These are phyloP conservation scores for Physocladia obscura DNA, from an alignment of 192 early-diverging fungal genomes.

Conservation along the genomic window DNA sequence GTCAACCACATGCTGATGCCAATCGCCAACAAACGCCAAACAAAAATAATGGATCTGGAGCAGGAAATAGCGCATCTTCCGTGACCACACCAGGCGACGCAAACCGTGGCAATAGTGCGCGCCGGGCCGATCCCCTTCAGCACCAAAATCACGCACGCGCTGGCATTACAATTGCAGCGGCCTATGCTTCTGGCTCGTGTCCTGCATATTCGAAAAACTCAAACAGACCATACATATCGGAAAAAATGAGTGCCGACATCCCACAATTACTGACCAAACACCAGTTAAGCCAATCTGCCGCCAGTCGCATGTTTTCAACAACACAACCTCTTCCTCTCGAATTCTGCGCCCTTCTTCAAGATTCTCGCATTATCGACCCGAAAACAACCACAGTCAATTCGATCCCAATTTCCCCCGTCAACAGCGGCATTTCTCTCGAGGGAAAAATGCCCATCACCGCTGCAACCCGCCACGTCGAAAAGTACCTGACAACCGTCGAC, in stretches of 20 bases:
- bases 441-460: not conserved
- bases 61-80: not conserved
- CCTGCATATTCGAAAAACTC: slow-evolving; percentile 9
- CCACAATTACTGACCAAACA: slow-evolving; percentile 6
- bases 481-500: not conserved
- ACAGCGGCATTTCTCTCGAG: not conserved
- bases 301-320: not conserved
- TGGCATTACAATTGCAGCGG: slow-evolving; percentile 10
- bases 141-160: slow-evolving; percentile 5
- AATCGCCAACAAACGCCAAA: not conserved
- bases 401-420: not conserved
- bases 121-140: slow-evolving; percentile 22
- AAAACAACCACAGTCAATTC: not conserved
- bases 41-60: not conserved
- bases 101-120: not conserved
- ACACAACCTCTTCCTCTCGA: not conserved
- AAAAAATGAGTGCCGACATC: slow-evolving; percentile 24
- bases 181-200: slow-evolving; percentile 1
- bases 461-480: not conserved
- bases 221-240: slow-evolving; percentile 14
- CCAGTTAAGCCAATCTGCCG: not conserved
- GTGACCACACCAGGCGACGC: not conserved
- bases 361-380: not conserved
- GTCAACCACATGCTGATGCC: not conserved
- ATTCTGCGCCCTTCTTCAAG: not conserved